Conservation (phyloP, 2,329 filamentous ascomycete species). For the Aspergillus thermomutatus region DNA sequence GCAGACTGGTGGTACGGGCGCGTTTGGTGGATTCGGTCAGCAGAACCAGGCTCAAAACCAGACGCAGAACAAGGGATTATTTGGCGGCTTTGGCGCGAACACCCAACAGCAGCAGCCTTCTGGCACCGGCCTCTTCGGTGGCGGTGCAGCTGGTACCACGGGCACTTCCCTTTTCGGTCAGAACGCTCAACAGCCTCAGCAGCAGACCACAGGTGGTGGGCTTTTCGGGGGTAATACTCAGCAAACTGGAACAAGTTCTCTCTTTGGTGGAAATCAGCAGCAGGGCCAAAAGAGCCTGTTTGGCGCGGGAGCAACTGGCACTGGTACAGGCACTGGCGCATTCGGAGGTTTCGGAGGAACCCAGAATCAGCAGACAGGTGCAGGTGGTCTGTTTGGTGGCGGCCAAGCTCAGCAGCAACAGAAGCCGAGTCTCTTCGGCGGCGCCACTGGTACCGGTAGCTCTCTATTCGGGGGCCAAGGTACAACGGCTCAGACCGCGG, state of each 20-base stretch:
- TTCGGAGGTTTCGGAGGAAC: constrained; percentile 43
- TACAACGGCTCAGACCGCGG: constrained; percentile 23
- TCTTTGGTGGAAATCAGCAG: constrained; percentile 36
- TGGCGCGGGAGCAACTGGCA: constrained; percentile 40
- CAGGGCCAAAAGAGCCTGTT: constrained; percentile 36
- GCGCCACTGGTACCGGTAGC: constrained; percentile 40
- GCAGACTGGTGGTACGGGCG: constrained; percentile 31
- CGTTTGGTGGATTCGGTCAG: constrained; percentile 44
- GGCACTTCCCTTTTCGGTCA: constrained; percentile 37
- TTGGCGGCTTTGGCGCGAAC: constrained; percentile 40
- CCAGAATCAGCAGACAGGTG: constrained; percentile 40
- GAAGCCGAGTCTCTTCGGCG: constrained; percentile 56
- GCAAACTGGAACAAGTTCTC: constrained; percentile 29
- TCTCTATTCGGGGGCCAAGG: constrained; percentile 45
- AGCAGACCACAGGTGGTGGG: constrained; percentile 33
- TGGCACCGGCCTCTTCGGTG: constrained; percentile 44
- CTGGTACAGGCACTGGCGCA: constrained; percentile 22
- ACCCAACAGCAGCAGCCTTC: constrained; percentile 42
- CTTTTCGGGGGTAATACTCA: constrained; percentile 42
- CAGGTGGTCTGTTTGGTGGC: constrained; percentile 43
- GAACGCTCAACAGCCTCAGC: constrained; percentile 36
- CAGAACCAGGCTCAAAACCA: constrained; percentile 36
- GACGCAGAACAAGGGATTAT: constrained; percentile 37
- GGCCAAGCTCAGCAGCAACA: constrained; percentile 50
- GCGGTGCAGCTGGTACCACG: constrained; percentile 14